Evolutionary conservation across 495 filamentous ascomycete species (phyloP), one percentile per base, ranked within the genome.

Genomic region (Stereocaulon alpinum): DNA sequence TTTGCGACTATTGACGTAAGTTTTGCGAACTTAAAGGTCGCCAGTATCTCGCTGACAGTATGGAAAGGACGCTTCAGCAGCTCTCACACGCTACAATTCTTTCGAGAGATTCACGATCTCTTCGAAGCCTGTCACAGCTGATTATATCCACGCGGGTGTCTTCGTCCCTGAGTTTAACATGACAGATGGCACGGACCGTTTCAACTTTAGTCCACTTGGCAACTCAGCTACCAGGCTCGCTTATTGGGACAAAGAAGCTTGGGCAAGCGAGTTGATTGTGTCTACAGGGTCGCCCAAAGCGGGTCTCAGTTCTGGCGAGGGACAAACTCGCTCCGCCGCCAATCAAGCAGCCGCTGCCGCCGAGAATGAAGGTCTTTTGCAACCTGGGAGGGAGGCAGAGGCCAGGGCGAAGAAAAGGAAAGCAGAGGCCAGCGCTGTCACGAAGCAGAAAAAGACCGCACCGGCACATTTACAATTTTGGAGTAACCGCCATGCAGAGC

Each of bases 231-330:
- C 88, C 58, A 83, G 81, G 63, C 74, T 94, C 48, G 84, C 83
- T 68, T 95, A 95, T 68, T 94, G 90, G 88, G 87, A 94, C 62
- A 82, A 88, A 50, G 82, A 84, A 29, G 87, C 83, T 3, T 95
- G 88, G 63, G 84, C 83, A 3, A 86, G 73, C 40, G 83, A 89
- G 62, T 71, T 86, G 45, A 73, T 78, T 6, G 76, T 91, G 18
- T 79, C 86, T 24, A 69, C 77, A 0, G 77, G 73, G 17, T 76
- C 79, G 27, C 68, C 70, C 0, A 73, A 75, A 20, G 11, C 22
- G 14, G 45, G 27, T 0, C 58, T 66, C 22, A 61, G 58, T 34
- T 61, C 63, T 29, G n/a, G 55, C 4, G 75, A 73, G 54, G 55
- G 40, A 18, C 69, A 72, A n/a, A 29, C 30, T 4, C 55, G 61